Evolutionary conservation across 495 filamentous ascomycete genomes (phyloP).

Genomic region (Penicillium taxi): DNA sequence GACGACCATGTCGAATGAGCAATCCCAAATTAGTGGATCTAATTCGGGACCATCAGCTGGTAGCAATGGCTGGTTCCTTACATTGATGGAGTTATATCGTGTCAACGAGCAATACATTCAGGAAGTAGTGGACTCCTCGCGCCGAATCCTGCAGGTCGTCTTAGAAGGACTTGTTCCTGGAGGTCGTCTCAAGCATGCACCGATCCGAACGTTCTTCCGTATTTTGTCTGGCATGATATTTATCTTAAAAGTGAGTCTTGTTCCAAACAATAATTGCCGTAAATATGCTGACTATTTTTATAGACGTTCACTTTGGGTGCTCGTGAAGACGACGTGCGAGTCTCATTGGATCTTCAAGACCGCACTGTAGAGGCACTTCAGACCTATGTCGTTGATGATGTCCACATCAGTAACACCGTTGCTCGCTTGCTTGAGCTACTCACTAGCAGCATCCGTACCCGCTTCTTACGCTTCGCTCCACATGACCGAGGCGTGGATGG

Average conservation of each 20-base stretch:
- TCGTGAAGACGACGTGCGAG: conserved; percentile 75
- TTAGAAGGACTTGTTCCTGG: conserved; percentile 74
- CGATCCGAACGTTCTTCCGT: conserved; percentile 88
- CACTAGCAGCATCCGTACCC: conserved; percentile 62
- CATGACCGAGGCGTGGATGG: conserved; percentile 36
- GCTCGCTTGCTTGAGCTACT: conserved; percentile 83
- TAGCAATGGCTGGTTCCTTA: conserved; percentile 38
- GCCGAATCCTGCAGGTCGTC: conserved; percentile 74
- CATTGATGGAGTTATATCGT: conserved; percentile 48
- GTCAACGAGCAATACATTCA: conserved; percentile 68
- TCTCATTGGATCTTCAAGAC: conserved; percentile 76
- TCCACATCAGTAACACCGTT: conserved; percentile 89
- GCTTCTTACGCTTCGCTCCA: conserved; percentile 56
- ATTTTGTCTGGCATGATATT: conserved; percentile 95
- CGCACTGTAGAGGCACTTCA: conserved; percentile 69
- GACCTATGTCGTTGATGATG: conserved; percentile 85
- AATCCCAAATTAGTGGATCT: conserved; percentile 33
- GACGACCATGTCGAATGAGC: conserved; percentile 56
- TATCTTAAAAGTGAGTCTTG: conserved; percentile 56
- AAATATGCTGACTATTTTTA: conserved; percentile 1
- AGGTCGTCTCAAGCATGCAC: conserved; percentile 82
- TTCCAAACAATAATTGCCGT: not conserved
- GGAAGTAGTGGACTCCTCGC: conserved; percentile 80
- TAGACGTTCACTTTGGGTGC: conserved; percentile 91
- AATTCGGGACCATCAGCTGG: conserved; percentile 27